Conservation (phyloP, 768 basidiomycete species). For the Leccinum imitatum region DNA sequence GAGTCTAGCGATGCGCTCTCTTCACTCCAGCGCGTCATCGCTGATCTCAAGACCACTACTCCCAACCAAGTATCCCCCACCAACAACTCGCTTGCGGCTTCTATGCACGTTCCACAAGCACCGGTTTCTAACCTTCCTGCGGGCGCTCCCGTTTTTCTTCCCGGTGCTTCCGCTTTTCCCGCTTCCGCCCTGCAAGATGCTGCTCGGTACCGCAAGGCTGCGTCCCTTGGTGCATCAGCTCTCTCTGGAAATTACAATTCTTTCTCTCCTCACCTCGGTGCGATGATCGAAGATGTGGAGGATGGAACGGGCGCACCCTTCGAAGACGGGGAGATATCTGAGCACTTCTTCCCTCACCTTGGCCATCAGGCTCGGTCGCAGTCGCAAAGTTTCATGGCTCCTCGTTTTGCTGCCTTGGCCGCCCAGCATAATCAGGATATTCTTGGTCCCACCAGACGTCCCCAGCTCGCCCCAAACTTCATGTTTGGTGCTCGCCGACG, state of each 20-base stretch:
- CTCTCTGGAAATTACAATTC: constrained; percentile 63
- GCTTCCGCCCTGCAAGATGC: constrained; percentile 43
- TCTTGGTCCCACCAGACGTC: constrained; percentile 74
- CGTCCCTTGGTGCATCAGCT: constrained; percentile 61
- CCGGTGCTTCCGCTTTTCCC: constrained; percentile 59
- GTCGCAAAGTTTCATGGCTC: constrained; percentile 84
- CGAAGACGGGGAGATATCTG: constrained; percentile 81
- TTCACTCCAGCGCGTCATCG: constrained; percentile 90
- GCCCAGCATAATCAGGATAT: constrained; percentile 66
- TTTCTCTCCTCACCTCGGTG: constrained; percentile 76
- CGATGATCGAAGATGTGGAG: constrained; percentile 83
- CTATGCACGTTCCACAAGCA: constrained; percentile 49
- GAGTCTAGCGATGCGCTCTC: constrained; percentile 81
- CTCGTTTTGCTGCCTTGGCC: constrained; percentile 81
- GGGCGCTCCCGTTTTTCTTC: constrained; percentile 76
- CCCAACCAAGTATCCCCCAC: constrained; percentile 45
- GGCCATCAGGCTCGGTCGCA: constrained; percentile 72
- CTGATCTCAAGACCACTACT: constrained; percentile 80
- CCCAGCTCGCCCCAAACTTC: constrained; percentile 88
- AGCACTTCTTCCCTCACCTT: constrained; percentile 47
- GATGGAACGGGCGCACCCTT: constrained; percentile 49
- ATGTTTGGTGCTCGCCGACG: constrained; percentile 75
- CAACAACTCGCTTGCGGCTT: constrained; percentile 39
- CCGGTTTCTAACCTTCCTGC: constrained; percentile 51
- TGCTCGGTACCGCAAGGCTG: constrained; percentile 79